Evolutionary conservation across 2,329 filamentous ascomycete genomes (phyloP).

Genomic region (Pseudomassariella vexata): DNA sequence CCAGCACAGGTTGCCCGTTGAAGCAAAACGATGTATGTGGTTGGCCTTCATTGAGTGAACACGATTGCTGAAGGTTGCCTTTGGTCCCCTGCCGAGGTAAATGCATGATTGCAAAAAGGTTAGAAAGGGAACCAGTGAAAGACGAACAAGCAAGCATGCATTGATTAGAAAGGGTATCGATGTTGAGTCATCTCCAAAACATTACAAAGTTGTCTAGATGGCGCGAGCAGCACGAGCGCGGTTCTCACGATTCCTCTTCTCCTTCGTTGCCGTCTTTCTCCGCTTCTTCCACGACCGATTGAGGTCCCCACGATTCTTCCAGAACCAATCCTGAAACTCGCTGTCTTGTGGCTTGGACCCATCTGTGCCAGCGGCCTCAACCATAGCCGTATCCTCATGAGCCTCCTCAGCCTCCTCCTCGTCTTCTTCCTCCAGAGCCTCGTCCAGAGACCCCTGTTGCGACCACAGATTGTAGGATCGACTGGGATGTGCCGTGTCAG

Average conservation of each 20-base stretch:
- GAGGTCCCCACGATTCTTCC: conserved; percentile 58
- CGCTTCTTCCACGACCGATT: conserved; percentile 63
- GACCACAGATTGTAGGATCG: conserved; percentile 57
- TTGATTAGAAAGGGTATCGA: no score
- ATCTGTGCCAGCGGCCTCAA: conserved; percentile 4
- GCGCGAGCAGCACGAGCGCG: conserved; percentile 43
- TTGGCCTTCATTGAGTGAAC: no score
- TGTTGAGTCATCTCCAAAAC: no score
- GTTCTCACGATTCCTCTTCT: conserved; percentile 62
- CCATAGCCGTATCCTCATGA: conserved; percentile 12
- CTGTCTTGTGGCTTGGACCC: conserved; percentile 16
- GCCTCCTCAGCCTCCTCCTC: conserved; percentile 26
- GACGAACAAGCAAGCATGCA: no score
- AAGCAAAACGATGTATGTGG: no score
- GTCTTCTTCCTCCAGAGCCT: conserved; percentile 28
- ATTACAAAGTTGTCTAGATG: conserved; percentile 28
- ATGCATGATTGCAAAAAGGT: no score
- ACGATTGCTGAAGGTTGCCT: no score
- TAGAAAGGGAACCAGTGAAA: no score
- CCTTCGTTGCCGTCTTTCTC: conserved; percentile 57
- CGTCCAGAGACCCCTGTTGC: conserved; percentile 16
- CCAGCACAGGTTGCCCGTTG: no score
- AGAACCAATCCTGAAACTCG: conserved; percentile 64
- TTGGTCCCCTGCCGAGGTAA: no score
- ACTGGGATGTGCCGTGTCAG: conserved; percentile 78